phyloP scores from a whole-genome alignment of 345 rosid species.

The Brassica nigra region DNA sequence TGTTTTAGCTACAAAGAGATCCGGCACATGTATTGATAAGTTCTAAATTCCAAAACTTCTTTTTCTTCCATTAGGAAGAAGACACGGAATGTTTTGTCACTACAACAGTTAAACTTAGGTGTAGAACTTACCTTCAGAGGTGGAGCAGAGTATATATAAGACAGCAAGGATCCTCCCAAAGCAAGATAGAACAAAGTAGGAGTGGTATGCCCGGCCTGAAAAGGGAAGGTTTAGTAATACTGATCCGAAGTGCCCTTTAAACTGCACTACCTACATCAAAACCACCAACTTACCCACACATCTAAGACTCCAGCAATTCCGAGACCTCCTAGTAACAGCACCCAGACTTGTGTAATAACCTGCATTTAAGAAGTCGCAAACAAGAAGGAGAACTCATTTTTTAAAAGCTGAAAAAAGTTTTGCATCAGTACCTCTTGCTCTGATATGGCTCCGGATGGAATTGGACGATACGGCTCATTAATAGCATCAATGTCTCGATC shows the following conservation, averaged over 20 bases:
- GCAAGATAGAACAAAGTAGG: constrained; percentile 88
- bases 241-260: background rate
- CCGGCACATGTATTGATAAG: constrained; percentile 11
- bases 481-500: constrained; percentile 97
- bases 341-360: constrained; percentile 93
- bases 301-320: constrained; percentile 81
- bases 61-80: constrained; percentile 15
- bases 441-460: constrained; percentile 91
- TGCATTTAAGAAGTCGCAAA: constrained; percentile 39
- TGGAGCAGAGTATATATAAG: constrained; percentile 96
- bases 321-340: constrained; percentile 82
- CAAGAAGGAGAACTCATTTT: constrained; percentile 1
- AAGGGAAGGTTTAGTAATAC: constrained; percentile 16
- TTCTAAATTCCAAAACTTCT: constrained; percentile 23
- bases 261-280: background rate
- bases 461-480: constrained; percentile 97
- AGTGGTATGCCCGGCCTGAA: constrained; percentile 85
- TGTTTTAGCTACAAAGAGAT: constrained; percentile 77
- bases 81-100: background rate
- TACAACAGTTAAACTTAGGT: background rate
- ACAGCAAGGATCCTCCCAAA: constrained; percentile 92
- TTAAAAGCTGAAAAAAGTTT: background rate
- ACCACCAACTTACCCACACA: constrained; percentile 72
- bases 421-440: constrained; percentile 68
- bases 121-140: constrained; percentile 75